Evolutionary conservation across 176 grass and related monocot genomes (phyloP).

Genomic region (Cocos nucifera): DNA sequence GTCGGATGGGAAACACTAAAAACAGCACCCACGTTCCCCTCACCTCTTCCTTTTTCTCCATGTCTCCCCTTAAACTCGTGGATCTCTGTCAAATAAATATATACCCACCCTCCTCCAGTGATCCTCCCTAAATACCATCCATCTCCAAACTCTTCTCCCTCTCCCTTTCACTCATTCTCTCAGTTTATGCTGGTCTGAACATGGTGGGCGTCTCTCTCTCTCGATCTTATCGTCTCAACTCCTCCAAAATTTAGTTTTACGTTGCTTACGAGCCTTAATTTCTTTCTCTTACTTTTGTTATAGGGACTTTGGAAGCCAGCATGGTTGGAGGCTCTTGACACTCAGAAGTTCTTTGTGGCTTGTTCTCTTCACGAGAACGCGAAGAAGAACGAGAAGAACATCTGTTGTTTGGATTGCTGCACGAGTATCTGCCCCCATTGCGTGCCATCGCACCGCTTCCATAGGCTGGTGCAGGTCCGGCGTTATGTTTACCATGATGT

Average conservation of each 20-base stretch:
- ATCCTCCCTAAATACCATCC: neutral
- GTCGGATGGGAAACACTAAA: conserved; percentile 92
- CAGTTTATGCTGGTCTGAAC: conserved; percentile 36
- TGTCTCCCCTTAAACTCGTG: neutral
- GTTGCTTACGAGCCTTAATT: conserved; percentile 4
- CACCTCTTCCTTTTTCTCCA: conserved; percentile 24
- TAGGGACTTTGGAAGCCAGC: conserved; percentile 77
- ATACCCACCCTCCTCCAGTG: neutral
- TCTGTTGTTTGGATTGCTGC: conserved; percentile 93
- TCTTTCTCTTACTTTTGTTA: conserved; percentile 22
- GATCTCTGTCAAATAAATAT: neutral
- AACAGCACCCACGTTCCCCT: conserved; percentile 99
- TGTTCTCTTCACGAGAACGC: conserved; percentile 72
- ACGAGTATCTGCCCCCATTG: conserved; percentile 96
- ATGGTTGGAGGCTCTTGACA: conserved; percentile 82
- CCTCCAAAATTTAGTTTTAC: neutral
- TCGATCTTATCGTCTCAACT: neutral
- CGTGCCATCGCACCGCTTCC: conserved; percentile 61
- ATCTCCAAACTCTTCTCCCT: neutral
- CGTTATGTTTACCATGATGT: conserved; percentile 90
- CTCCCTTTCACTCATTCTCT: conserved; percentile 24
- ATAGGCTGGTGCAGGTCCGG: conserved; percentile 79
- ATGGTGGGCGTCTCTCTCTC: conserved; percentile 44
- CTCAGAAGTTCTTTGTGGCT: conserved; percentile 64
- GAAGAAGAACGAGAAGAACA: conserved; percentile 97